These are phyloP conservation scores for Plasmodium gaboni DNA, from an alignment of 169 alveolate genomes.

Conservation along the genomic window DNA sequence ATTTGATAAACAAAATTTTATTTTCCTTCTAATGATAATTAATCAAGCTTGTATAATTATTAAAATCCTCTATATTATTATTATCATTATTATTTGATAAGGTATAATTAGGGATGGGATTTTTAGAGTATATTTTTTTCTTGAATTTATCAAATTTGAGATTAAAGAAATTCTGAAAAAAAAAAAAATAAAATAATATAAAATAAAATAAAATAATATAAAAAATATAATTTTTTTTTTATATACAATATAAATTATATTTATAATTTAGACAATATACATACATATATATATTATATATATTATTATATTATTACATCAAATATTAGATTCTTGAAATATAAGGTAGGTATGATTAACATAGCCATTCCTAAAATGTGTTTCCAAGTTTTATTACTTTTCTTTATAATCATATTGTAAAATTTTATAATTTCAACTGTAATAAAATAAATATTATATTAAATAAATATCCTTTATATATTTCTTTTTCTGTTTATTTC, in stretches of 20 bases:
- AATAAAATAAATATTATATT: too few relatives aligned
- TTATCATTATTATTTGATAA: conserved; percentile 7
- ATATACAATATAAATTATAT: neutral
- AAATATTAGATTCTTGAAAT: conserved; percentile 49
- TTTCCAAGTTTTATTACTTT: conserved; percentile 33
- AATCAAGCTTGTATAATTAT: conserved; percentile 11
- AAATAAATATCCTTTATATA: too few relatives aligned
- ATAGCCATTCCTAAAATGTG: conserved; percentile 46
- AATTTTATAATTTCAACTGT: too few relatives aligned
- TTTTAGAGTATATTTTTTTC: conserved; percentile 35
- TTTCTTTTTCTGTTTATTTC: too few relatives aligned
- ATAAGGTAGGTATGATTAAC: conserved; percentile 46
- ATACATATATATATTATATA: neutral
- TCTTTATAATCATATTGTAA: conserved; percentile 65
- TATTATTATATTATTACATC: conserved; percentile 37
- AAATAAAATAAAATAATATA: neutral
- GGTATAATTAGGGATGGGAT: neutral
- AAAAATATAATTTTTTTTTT: neutral
- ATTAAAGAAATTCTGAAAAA: conserved; percentile 55
- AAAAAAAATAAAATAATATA: conserved; percentile 2
- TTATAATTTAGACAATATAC: neutral
- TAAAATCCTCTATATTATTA: conserved; percentile 7
- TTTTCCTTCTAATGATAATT: conserved; percentile 16
- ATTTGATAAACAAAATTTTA: too few relatives aligned
- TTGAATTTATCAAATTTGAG: conserved; percentile 40